phyloP scores from a whole-genome alignment of 2,329 filamentous ascomycete species.

The Exophiala lecanii-corni region DNA sequence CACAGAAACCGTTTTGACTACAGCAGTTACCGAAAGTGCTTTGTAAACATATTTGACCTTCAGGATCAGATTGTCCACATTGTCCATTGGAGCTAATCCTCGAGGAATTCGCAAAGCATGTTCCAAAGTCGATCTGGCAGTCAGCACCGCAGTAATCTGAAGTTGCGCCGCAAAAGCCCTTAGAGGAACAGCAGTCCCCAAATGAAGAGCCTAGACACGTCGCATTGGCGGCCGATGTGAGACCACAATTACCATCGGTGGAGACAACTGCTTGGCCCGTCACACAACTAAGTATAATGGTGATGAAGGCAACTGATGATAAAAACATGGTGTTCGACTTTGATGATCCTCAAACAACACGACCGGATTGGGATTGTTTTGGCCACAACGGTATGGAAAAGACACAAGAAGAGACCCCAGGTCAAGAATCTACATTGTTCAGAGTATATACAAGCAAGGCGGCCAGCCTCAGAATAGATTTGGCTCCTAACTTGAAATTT shows the following conservation, averaged over 20 bases:
- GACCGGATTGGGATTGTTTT: too few relatives aligned
- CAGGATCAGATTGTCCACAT: background rate
- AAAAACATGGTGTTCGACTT: too few relatives aligned
- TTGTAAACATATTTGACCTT: background rate
- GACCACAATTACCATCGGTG: background rate
- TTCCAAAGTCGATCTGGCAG: background rate
- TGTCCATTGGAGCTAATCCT: background rate
- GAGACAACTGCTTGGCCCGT: too few relatives aligned
- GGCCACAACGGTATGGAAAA: too few relatives aligned
- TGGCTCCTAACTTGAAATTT: too few relatives aligned
- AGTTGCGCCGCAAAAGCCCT: background rate
- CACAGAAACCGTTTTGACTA: background rate
- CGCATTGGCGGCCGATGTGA: background rate
- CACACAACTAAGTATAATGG: too few relatives aligned
- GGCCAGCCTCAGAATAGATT: too few relatives aligned
- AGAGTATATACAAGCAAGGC: too few relatives aligned
- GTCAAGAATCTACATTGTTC: too few relatives aligned
- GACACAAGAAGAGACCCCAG: too few relatives aligned
- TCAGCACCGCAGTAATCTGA: background rate
- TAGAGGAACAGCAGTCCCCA: constrained; percentile 2
- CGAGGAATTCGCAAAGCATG: background rate
- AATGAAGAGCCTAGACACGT: constrained; percentile 2
- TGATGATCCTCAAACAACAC: too few relatives aligned
- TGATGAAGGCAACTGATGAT: too few relatives aligned
- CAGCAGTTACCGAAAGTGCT: background rate